A percentile compares a stretch with the other conserved stretches of the same genome.
These are phyloP conservation scores for Wilhelminamyces savonicus DNA, from an alignment of 805 yeast species.

Conservation along the genomic window DNA sequence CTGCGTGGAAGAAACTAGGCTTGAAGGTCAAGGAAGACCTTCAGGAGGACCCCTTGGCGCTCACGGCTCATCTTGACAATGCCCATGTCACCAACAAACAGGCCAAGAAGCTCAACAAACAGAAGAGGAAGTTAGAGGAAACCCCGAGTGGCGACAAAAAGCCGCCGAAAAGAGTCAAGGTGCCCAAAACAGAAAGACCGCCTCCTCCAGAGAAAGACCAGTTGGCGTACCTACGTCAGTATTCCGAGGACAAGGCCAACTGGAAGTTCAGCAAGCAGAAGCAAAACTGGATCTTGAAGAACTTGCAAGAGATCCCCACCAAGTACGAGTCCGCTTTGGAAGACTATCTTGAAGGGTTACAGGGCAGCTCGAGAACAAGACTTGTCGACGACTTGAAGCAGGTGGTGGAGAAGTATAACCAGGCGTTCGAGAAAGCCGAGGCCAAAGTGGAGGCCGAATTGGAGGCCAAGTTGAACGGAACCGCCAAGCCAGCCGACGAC, in stretches of 20 bases:
- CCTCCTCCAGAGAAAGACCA: slow-evolving; percentile 80
- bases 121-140: slow-evolving; percentile 19
- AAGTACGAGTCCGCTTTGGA: slow-evolving; percentile 46
- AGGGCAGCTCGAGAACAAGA: slow-evolving; percentile 65
- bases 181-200: slow-evolving; percentile 60
- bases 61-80: slow-evolving; percentile 40
- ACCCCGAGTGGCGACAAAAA: slow-evolving; percentile 30
- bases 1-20: slow-evolving; percentile 83
- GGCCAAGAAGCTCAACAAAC: slow-evolving; percentile 34
- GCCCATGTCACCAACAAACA: slow-evolving; percentile 36
- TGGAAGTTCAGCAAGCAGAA: slow-evolving; percentile 88
- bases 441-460: slow-evolving; percentile 31
- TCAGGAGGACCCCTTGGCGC: slow-evolving; percentile 39
- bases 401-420: slow-evolving; percentile 53
- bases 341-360: slow-evolving; percentile 52
- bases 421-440: slow-evolving; percentile 33
- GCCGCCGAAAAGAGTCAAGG: slow-evolving; percentile 63
- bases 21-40: slow-evolving; percentile 49
- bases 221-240: slow-evolving; percentile 56
- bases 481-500: slow-evolving; percentile 3
- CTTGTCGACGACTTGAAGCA: slow-evolving; percentile 42
- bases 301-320: slow-evolving; percentile 46
- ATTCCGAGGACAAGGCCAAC: slow-evolving; percentile 43
- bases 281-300: slow-evolving; percentile 77
- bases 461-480: slow-evolving; percentile 17